Percentiles rank a stretch among this genome's conserved stretches.
Evolutionary conservation across 2,329 filamentous ascomycete species (phyloP).

Genomic region (Phyllosticta capitalensis): DNA sequence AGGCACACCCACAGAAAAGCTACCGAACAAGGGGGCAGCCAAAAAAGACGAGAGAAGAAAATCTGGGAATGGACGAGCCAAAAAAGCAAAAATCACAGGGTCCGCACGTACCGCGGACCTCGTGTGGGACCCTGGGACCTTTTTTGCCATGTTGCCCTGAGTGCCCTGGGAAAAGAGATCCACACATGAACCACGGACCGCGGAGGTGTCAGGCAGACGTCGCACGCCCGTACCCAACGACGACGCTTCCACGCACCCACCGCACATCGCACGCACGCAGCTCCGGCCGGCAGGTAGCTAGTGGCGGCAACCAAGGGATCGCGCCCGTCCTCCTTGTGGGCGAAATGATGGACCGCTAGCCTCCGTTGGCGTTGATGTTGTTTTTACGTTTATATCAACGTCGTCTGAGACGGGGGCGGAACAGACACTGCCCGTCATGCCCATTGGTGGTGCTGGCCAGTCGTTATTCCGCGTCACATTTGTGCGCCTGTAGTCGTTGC

Average conservation of each 20-base stretch:
- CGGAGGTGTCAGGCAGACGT: not conserved
- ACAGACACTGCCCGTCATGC: too few species aligned
- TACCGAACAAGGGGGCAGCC: not conserved
- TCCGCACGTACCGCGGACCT: not conserved
- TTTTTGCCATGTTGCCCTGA: not conserved
- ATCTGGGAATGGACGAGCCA: too few species aligned
- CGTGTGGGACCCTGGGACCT: not conserved
- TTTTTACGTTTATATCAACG: too few species aligned
- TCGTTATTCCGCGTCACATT: constrained; percentile 3
- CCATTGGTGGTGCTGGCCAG: too few species aligned
- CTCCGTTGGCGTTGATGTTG: too few species aligned
- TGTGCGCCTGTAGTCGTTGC: constrained; percentile 2
- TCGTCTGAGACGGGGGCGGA: too few species aligned
- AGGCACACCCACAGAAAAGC: not conserved
- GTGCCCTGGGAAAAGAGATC: not conserved
- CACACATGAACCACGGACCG: not conserved
- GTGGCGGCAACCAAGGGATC: not conserved
- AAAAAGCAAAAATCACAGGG: not conserved
- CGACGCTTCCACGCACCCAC: too few species aligned
- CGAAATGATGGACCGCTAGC: too few species aligned
- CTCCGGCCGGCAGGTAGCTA: not conserved
- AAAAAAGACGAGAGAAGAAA: not conserved
- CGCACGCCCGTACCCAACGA: not conserved
- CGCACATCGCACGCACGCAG: not conserved
- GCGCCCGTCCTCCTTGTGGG: too few species aligned